Evolutionary conservation across 1,284 basidiomycete species (phyloP), one percentile per base, ranked within the genome.

Genomic region (Papiliotrema laurentii): DNA sequence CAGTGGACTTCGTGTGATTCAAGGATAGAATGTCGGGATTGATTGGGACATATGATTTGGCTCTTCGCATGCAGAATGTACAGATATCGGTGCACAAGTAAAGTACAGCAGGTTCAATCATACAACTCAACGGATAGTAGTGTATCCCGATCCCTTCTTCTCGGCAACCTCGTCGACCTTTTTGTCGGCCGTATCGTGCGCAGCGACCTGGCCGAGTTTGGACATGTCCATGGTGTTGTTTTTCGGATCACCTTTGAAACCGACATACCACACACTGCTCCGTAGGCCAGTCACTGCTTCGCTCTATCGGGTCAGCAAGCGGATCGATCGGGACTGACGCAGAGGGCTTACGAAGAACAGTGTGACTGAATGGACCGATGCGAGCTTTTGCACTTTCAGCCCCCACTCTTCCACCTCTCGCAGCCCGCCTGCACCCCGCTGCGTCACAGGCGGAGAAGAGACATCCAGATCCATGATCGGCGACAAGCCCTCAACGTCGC

Each of bases 341-440:
- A 21, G 19, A 16, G 3, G 1, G 61, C 72, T 61, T 52, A 72
- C 71, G 49, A 74, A 69, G 31, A 69, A 53, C 34, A 74, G 49
- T 7, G 71, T 72, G 7, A 72, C 61, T 40, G 62, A 68, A 50
- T 63, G 66, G n/a, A 74, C 71, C 47, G 61, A 72, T 5, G 72
- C 69, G 56, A 74, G 56, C 44, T 67, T 68, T 51, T 74, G 72
- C 21, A 74, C 71, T 50, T 74, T 74, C 45, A 74, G 56, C n/a
- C 64, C 63, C 66, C 68, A 74, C 47, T 73, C 70, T 41, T 74
- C 72, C 0, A 73, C 64, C 37, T 74, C 71, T 25, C 72, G 59
- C 43, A 60, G 41, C 3, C 72, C 72, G n/a, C 58, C 66, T 3
- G 53, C 43, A 25, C 62, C 61, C 25, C 69, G 44, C 4, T 56